Conservation (phyloP, 352 stramenopile species). For the Achlya hypogyna region DNA sequence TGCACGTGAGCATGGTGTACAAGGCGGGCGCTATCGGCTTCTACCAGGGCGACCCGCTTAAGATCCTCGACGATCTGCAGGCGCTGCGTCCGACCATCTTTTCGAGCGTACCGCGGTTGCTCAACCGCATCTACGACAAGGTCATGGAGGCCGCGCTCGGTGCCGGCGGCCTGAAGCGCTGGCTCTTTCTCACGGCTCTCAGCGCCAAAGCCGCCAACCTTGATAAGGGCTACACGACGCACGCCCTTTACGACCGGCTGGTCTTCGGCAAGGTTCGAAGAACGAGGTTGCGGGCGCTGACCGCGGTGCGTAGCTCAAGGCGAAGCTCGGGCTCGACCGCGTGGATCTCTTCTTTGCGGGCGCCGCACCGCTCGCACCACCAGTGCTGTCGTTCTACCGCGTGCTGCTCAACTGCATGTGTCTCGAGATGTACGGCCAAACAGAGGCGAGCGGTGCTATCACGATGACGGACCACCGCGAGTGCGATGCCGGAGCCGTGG, state of each 20-base stretch:
- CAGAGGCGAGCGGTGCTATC: conserved; percentile 58
- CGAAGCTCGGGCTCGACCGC: conserved; percentile 61
- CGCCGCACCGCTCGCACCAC: conserved; percentile 85
- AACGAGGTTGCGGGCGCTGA: background rate
- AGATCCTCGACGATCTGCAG: conserved; percentile 90
- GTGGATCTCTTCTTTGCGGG: conserved; percentile 86
- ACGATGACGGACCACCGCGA: conserved; percentile 31
- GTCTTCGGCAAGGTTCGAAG: conserved; percentile 90
- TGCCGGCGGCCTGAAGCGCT: conserved; percentile 78
- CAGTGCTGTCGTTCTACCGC: conserved; percentile 92
- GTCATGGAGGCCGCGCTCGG: conserved; percentile 62
- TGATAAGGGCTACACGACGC: conserved; percentile 40
- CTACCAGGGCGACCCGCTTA: conserved; percentile 85
- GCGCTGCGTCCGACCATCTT: conserved; percentile 90
- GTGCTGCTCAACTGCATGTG: conserved; percentile 86
- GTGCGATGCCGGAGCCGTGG: conserved; percentile 79
- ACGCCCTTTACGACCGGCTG: conserved; percentile 89
- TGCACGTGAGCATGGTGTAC: conserved; percentile 47
- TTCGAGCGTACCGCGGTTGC: conserved; percentile 88
- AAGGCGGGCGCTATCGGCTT: conserved; percentile 85
- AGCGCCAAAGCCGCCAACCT: conserved; percentile 32
- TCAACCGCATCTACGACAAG: conserved; percentile 96
- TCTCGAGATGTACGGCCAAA: conserved; percentile 93
- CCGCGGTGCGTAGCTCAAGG: conserved; percentile 45
- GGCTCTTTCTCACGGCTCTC: conserved; percentile 82